Conservation (phyloP, 192 early-diverging fungal species). For the Lunasporangiospora selenospora region DNA sequence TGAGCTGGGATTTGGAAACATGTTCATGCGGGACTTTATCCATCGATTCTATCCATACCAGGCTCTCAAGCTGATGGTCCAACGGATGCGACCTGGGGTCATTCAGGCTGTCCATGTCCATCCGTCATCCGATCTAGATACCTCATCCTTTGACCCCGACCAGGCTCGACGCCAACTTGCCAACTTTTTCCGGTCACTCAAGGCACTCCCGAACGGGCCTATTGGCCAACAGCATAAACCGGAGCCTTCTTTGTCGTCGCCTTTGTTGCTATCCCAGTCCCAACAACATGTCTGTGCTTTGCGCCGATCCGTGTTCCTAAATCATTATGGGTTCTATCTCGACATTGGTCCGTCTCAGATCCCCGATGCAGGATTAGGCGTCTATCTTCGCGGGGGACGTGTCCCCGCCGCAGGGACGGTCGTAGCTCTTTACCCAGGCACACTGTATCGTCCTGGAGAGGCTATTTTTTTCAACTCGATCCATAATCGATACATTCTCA, state of each 20-base stretch:
- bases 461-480: slow-evolving; percentile 53
- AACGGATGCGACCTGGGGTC: neutral
- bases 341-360: slow-evolving; percentile 11
- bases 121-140: no score
- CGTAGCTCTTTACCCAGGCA: slow-evolving; percentile 45
- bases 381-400: slow-evolving; percentile 3
- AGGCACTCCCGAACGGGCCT: neutral
- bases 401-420: slow-evolving; percentile 8
- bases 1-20: no score
- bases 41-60: slow-evolving; percentile 39
- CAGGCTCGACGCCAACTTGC: slow-evolving; percentile 6
- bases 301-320: neutral
- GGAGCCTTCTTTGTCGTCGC: no score
- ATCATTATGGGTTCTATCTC: slow-evolving; percentile 16
- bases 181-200: slow-evolving; percentile 12
- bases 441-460: slow-evolving; percentile 50
- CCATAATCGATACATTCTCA: slow-evolving; percentile 53
- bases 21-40: slow-evolving; percentile 43
- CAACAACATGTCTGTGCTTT: neutral
- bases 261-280: no score
- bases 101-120: no score
- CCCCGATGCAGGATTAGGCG: slow-evolving; percentile 13
- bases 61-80: slow-evolving; percentile 19
- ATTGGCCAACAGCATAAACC: no score
- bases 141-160: slow-evolving; percentile 10